Conservation (phyloP, 176 grass and related monocot genomes). For the Paspalum vaginatum region DNA sequence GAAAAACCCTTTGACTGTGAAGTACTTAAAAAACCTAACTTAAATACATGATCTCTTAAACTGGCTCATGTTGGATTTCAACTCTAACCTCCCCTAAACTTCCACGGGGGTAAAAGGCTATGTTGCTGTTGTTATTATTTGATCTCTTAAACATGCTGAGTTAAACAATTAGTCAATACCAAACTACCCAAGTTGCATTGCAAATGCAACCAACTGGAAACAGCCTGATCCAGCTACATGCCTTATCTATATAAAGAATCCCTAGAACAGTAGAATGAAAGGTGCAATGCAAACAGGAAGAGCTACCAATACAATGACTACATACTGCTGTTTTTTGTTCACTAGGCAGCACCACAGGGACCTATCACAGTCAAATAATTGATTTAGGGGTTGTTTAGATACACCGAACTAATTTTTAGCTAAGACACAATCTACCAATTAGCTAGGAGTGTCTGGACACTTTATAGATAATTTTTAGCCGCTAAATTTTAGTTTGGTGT, state of each 20-base stretch:
- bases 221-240: neutral
- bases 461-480: no score
- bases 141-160: slow-evolving; percentile 8
- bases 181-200: neutral
- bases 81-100: neutral
- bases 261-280: neutral
- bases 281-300: slow-evolving; percentile 4
- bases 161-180: slow-evolving; percentile 8
- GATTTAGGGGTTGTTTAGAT: no score
- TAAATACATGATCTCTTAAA: neutral
- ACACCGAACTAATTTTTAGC: no score
- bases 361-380: neutral
- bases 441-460: no score
- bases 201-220: slow-evolving; percentile 18
- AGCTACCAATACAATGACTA: neutral
- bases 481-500: no score
- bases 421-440: no score
- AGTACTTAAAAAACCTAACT: slow-evolving; percentile 13
- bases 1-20: slow-evolving; percentile 8
- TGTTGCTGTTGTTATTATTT: neutral
- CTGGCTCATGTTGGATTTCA: neutral
- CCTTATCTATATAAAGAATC: slow-evolving; percentile 25
- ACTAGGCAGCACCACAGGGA: neutral
- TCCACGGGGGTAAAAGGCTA: neutral
- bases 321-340: slow-evolving; percentile 7